Evolutionary conservation across 2,329 filamentous ascomycete genomes (phyloP).

Genomic region (Biscogniauxia marginata): DNA sequence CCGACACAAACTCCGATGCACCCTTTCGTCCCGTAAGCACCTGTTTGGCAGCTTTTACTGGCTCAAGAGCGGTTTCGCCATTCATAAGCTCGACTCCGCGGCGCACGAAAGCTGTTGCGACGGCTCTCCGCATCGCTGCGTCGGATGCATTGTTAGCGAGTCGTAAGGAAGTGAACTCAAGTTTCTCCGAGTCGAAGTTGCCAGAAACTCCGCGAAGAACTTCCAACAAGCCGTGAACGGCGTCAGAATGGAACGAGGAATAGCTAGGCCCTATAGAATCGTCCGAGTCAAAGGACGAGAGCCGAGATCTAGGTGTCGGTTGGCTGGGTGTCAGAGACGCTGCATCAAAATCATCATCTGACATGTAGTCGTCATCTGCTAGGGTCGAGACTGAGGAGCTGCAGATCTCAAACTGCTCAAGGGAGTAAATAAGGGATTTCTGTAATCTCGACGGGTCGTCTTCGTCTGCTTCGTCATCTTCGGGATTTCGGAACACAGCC

Average conservation of each 20-base stretch:
- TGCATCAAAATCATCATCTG: slow-evolving; percentile 63
- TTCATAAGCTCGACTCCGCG: slow-evolving; percentile 69
- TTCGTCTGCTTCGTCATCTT: slow-evolving; percentile 49
- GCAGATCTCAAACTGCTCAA: slow-evolving; percentile 52
- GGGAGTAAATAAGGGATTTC: slow-evolving; percentile 54
- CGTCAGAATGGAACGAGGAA: slow-evolving; percentile 78
- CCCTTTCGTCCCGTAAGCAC: slow-evolving; percentile 56
- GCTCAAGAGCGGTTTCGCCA: slow-evolving; percentile 52
- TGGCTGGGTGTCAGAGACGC: slow-evolving; percentile 49
- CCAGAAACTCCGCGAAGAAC: slow-evolving; percentile 72
- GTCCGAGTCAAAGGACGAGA: slow-evolving; percentile 71
- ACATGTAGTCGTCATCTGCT: slow-evolving; percentile 63
- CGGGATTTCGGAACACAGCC: slow-evolving; percentile 45
- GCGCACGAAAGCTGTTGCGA: slow-evolving; percentile 82
- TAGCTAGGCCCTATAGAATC: slow-evolving; percentile 60
- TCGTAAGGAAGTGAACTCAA: slow-evolving; percentile 91
- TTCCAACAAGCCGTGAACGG: slow-evolving; percentile 82
- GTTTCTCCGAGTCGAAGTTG: slow-evolving; percentile 77
- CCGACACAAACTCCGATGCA: slow-evolving; percentile 54
- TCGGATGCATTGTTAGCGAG: slow-evolving; percentile 90
- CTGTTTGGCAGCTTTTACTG: slow-evolving; percentile 62
- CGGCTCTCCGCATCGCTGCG: slow-evolving; percentile 79
- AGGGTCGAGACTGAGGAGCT: slow-evolving; percentile 57
- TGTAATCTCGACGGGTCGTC: slow-evolving; percentile 53
- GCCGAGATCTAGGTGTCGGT: slow-evolving; percentile 65